Evolutionary conservation across 495 filamentous ascomycete genomes (phyloP), one percentile per base, ranked within the genome.

Genomic region (Penicillium paradoxum): DNA sequence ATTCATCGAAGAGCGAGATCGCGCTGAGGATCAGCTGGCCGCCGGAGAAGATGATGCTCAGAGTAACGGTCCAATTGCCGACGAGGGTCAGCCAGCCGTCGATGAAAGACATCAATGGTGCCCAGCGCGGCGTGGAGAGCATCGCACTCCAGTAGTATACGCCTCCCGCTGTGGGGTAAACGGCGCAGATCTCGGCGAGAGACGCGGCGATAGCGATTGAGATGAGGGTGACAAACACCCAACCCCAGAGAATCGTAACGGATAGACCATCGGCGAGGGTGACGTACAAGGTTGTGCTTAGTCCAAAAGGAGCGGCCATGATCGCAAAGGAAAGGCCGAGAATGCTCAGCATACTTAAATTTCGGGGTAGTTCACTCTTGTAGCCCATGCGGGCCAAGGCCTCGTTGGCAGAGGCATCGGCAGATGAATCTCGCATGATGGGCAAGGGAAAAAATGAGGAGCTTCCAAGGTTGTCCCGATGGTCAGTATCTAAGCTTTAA

Each of bases 91-190:
- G 76, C 86, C 87, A 90, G 21, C 87, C 87, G 11, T 84, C 85
- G 15, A 84, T 81, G 71, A 84, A 90, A 13, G 78, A 83, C 53
- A 89, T 75, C 40, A 85, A 63, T 6, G 81, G 81, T 4, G 80
- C 82, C 79, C 80, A 88, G 50, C 68, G 67, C 47, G 66, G 73
- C 50, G 72, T 72, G 1, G 72, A 69, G 17, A 80, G 73, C 65
- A 86, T 84, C 7, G 86, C 85, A 11, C 84, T 86, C 87, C 86
- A 90, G 67, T 88, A 84, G 55, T 89, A 89, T 48, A 87, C 84
- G 6, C 84, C 84, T 30, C 79, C 79, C 41, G 79, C 75, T 15
- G 84, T 89, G 7, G 87, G 87, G 57, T 84, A 89, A 6, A 86
- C 87, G 25, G 81, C 82, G 45, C 87, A 75, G 63, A 89, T 89